These are phyloP conservation scores for Apiotrichum gracile DNA, from an alignment of 1,284 basidiomycete species.

Conservation along the genomic window DNA sequence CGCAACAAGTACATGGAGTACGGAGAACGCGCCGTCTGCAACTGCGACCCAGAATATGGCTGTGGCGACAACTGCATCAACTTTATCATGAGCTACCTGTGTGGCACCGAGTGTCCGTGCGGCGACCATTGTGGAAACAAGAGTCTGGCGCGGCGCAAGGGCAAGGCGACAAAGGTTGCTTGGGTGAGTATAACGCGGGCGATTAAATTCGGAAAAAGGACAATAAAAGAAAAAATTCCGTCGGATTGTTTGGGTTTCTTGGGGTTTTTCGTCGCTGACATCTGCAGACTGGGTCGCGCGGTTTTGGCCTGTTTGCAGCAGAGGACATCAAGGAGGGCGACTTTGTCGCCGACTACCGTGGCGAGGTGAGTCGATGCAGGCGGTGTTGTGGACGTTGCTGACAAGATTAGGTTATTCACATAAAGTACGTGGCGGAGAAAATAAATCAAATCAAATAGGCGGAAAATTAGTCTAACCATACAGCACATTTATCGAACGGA, in stretches of 20 bases:
- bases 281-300: slow-evolving; percentile 46
- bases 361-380: slow-evolving; percentile 45
- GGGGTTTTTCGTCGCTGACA: neutral
- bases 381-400: neutral
- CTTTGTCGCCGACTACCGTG: slow-evolving; percentile 51
- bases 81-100: slow-evolving; percentile 49
- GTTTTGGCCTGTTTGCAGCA: slow-evolving; percentile 48
- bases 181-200: slow-evolving; percentile 40
- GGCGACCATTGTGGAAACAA: slow-evolving; percentile 43
- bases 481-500: slow-evolving; percentile 40
- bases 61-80: slow-evolving; percentile 50
- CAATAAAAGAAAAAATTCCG: too few species aligned
- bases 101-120: slow-evolving; percentile 48
- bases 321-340: slow-evolving; percentile 46
- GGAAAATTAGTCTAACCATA: neutral
- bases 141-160: slow-evolving; percentile 33
- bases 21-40: slow-evolving; percentile 35
- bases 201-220: neutral
- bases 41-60: slow-evolving; percentile 37
- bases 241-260: neutral
- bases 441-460: neutral
- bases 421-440: slow-evolving; percentile 20
- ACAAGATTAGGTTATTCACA: slow-evolving; percentile 24
- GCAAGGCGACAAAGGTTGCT: slow-evolving; percentile 33
- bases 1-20: neutral